Conservation (phyloP, 768 basidiomycete species). For the Boletus vinaceobasis region DNA sequence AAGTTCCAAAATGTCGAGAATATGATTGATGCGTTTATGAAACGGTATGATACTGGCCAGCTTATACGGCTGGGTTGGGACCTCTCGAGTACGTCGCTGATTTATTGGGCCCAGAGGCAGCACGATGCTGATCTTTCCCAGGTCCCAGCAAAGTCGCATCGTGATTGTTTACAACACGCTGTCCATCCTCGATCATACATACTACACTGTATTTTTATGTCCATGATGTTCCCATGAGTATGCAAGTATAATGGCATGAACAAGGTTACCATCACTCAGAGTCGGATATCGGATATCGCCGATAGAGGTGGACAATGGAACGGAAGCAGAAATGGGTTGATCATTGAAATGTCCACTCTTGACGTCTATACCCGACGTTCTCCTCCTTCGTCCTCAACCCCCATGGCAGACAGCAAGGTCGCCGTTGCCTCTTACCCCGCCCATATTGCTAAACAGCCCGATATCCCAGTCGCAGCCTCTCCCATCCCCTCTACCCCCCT, state of each 20-base stretch:
- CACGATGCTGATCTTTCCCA: slow-evolving; percentile 5
- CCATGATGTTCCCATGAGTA: neutral
- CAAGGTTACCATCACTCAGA: slow-evolving; percentile 7
- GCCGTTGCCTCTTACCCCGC: neutral
- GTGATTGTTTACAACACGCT: slow-evolving; percentile 3
- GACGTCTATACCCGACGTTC: slow-evolving; percentile 13
- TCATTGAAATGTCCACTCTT: neutral
- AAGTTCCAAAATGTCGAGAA: slow-evolving; percentile 16
- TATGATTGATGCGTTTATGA: slow-evolving; percentile 21
- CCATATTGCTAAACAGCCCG: slow-evolving; percentile 4
- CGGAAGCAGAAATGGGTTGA: slow-evolving; percentile 4
- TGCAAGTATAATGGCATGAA: slow-evolving; percentile 17
- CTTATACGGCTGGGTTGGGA: slow-evolving; percentile 27
- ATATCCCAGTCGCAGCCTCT: neutral
- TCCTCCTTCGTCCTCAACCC: slow-evolving; percentile 9
- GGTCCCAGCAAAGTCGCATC: neutral
- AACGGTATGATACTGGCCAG: slow-evolving; percentile 17
- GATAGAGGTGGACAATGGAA: slow-evolving; percentile 21
- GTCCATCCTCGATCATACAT: neutral
- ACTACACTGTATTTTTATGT: slow-evolving; percentile 15
- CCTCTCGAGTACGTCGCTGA: slow-evolving; percentile 13
- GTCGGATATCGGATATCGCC: slow-evolving; percentile 20
- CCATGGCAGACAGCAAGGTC: slow-evolving; percentile 17
- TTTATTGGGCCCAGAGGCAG: neutral
- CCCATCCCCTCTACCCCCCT: slow-evolving; percentile 9